Conservation (phyloP, 225 moss, liverwort and hornwort species). For the Pseudoscleropodium purum region DNA sequence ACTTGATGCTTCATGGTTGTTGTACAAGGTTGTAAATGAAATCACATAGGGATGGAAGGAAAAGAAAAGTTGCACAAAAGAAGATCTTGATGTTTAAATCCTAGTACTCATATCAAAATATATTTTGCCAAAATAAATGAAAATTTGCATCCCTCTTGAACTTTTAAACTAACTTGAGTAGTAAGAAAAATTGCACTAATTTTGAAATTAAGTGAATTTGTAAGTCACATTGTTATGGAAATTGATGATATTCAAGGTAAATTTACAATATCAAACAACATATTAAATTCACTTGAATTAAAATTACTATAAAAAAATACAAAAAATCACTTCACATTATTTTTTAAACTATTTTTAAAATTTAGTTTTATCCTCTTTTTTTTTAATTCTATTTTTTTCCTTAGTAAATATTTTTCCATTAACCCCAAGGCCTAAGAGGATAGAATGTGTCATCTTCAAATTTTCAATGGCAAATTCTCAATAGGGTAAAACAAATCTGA, state of each 20-base stretch:
- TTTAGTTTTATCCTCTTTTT: too few species aligned
- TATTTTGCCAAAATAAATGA: neutral
- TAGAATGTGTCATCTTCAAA: too few species aligned
- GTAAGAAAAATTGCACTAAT: neutral
- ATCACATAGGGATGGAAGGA: accelerated
- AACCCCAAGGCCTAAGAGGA: too few species aligned
- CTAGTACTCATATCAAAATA: neutral
- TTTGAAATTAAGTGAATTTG: neutral
- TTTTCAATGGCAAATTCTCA: too few species aligned
- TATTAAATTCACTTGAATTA: neutral
- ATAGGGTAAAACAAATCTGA: too few species aligned
- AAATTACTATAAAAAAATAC: too few species aligned
- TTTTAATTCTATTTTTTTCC: too few species aligned
- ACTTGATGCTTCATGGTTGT: too few species aligned
- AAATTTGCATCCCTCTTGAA: neutral
- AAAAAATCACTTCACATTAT: too few species aligned
- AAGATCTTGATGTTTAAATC: neutral
- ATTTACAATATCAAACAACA: neutral
- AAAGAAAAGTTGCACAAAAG: neutral
- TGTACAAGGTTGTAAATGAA: neutral
- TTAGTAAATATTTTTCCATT: too few species aligned
- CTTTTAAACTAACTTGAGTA: neutral
- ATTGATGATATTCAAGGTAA: neutral
- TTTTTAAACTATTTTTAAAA: too few species aligned
- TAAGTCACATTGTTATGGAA: accelerated